Base-by-base conservation (phyloP, 1,139 yeast species). In the Debaryomyces subglobosus region DNA sequence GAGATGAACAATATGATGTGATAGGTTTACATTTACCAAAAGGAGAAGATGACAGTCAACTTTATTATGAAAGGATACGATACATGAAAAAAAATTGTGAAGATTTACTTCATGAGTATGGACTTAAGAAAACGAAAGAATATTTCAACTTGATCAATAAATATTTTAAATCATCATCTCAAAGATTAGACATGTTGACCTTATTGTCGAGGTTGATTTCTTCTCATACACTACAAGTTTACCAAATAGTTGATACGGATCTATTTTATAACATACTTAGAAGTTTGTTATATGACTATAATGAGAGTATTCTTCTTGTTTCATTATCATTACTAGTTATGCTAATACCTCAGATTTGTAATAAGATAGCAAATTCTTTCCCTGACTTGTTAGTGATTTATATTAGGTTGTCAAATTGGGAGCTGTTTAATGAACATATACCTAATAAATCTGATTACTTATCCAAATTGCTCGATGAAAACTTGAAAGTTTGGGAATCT, bases 311-410 rank as follows among this genome's bases (percentile, higher is more conserved):
- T 1, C 63, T 84, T 15, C 67, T 72, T 27, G 64, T 77, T 6
- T 71, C 79, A 2, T 57, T 79, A 13, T 72, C 78, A 1, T 62
- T 74, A 0, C 53, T 84, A 44, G 72, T 78, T 5, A 82, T 85
- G 85, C 50, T 79, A 8, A 59, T 84, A 6, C 89, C 89, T 0
- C 81, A 80, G 52, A 61, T 81, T 1, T 71, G 78, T 47, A 64
- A 66, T 25, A 63, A 57, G 16, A 57, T 81, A 3, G 61, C 68
- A 0, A 50, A 59, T 0, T 64, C 65, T 43, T 54, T 82, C 5
- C 73, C 81, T 0, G 78, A 76, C 35, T 53, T 84, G 7, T 69
- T 81, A 43, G 68, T 77, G 1, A 64, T 81, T 1, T 78, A 74
- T 50, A 69, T 80, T 2, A 63, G 88, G 30, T 57, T 80, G 5